Conservation (phyloP, 2,329 filamentous ascomycete genomes). For the Grosmannia serpens region DNA sequence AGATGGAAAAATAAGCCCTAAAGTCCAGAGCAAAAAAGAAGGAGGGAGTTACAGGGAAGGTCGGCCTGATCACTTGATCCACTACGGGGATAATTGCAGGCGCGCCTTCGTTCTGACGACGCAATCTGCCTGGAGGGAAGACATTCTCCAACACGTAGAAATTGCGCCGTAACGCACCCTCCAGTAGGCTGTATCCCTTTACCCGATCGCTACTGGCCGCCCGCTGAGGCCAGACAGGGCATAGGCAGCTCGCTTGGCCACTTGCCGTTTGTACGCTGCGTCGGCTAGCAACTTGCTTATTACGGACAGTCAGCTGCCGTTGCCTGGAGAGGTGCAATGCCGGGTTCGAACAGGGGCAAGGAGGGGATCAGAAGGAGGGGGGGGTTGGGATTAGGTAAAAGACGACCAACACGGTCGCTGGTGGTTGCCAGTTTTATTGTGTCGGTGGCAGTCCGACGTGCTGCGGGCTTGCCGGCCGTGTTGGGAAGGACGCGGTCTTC, state of each 20-base stretch:
- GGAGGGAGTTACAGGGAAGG: neutral
- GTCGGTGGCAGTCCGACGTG: neutral
- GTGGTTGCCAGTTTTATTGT: neutral
- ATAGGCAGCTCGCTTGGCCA: neutral
- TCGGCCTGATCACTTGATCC: neutral
- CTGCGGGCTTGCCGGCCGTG: no score
- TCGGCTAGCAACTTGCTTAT: neutral
- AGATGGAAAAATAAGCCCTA: neutral
- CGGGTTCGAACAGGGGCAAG: neutral
- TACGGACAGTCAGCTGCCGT: neutral
- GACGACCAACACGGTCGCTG: neutral
- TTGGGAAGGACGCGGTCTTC: no score
- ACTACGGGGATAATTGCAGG: neutral
- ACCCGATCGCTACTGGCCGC: no score
- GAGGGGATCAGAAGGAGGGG: neutral
- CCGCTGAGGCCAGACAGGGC: neutral
- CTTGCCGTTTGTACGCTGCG: neutral
- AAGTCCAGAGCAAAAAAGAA: neutral
- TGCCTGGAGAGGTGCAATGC: neutral
- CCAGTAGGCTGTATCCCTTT: neutral
- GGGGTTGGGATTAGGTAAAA: slow-evolving; percentile 17
- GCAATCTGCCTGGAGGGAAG: neutral
- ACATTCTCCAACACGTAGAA: neutral
- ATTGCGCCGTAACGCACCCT: neutral
- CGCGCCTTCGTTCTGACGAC: neutral